Conservation (phyloP, 2,329 filamentous ascomycete genomes). For the Aspergillus melleus region DNA sequence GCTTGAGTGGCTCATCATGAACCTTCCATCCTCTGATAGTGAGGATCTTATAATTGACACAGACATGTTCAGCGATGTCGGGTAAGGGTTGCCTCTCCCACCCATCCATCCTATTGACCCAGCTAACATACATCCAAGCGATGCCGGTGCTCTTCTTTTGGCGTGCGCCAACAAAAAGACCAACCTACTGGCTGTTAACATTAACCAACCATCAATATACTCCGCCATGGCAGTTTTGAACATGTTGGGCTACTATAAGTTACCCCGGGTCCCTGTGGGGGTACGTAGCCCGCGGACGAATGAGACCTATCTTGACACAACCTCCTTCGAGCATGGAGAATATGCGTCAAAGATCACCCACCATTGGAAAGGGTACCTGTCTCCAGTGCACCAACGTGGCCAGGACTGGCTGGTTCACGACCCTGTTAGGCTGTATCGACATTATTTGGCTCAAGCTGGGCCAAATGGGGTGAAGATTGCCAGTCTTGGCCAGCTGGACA, state of each 20-base stretch:
- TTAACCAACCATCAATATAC: constrained; percentile 9
- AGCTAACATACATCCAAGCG: not conserved
- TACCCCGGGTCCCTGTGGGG: not conserved
- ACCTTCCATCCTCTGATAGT: too few relatives aligned
- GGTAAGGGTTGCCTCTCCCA: not conserved
- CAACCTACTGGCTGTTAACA: not conserved
- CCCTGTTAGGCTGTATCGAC: constrained; percentile 4
- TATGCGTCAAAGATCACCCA: too few relatives aligned
- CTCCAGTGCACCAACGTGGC: too few relatives aligned
- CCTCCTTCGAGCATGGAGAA: too few relatives aligned
- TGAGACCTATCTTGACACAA: constrained; percentile 6
- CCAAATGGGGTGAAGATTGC: constrained; percentile 5
- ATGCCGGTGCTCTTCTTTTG: constrained; percentile 5
- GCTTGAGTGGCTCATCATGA: too few relatives aligned
- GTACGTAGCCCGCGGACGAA: not conserved
- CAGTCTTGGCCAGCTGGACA: constrained; percentile 11
- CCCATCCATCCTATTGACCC: not conserved
- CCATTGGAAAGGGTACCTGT: too few relatives aligned
- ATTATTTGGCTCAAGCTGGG: not conserved
- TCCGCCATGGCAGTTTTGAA: constrained; percentile 4
- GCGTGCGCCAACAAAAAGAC: not conserved
- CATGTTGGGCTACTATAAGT: constrained; percentile 6
- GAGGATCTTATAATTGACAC: constrained; percentile 7
- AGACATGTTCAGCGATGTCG: constrained; percentile 8
- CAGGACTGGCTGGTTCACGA: not conserved